Conservation (phyloP, 176 grass and related monocot species). For the Lolium rigidum region DNA sequence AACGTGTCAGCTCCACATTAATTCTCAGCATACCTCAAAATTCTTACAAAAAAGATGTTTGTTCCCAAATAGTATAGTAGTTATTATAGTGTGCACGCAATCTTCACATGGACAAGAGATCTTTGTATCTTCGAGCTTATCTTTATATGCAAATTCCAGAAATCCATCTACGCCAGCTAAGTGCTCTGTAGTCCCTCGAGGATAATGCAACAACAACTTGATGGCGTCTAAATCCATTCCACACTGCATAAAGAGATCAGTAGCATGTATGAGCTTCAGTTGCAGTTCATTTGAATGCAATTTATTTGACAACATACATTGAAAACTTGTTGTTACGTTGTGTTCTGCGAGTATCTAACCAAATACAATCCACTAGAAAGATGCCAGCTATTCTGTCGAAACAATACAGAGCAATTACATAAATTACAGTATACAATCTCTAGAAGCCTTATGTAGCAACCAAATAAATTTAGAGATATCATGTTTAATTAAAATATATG, state of each 20-base stretch:
- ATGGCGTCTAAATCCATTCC: background rate
- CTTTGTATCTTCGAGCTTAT: too few relatives aligned
- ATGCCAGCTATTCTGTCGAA: too few relatives aligned
- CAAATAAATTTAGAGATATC: background rate
- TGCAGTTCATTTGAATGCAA: too few relatives aligned
- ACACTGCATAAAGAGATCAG: background rate
- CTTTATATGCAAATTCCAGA: conserved; percentile 19
- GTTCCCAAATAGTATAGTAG: too few relatives aligned
- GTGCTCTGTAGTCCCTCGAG: background rate
- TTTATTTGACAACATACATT: too few relatives aligned
- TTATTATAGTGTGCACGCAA: too few relatives aligned
- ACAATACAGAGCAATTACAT: too few relatives aligned
- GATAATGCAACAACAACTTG: background rate
- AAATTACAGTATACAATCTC: background rate
- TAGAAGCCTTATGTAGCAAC: background rate
- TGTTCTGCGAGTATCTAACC: too few relatives aligned
- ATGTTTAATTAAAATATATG: background rate
- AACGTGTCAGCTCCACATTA: background rate
- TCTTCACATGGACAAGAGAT: too few relatives aligned
- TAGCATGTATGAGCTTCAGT: too few relatives aligned
- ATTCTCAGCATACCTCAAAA: background rate
- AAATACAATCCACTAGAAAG: background rate
- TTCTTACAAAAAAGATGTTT: too few relatives aligned
- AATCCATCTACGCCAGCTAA: background rate
- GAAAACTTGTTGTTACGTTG: too few relatives aligned